Conservation (phyloP, 768 basidiomycete genomes). For the Leccinum imitatum region DNA sequence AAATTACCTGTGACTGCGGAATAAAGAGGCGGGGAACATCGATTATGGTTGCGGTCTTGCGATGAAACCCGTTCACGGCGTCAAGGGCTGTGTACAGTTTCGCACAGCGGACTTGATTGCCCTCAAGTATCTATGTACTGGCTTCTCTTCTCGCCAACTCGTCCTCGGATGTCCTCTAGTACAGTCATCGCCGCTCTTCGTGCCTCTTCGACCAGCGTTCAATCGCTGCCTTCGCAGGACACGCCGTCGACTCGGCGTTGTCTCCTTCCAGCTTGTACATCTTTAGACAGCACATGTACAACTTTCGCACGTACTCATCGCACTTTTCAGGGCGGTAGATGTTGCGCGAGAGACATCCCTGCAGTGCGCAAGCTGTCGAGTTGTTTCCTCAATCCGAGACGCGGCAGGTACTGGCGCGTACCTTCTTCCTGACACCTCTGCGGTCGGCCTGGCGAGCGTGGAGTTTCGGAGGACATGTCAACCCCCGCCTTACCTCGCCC, state of each 20-base stretch:
- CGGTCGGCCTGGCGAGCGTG: neutral
- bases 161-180: no score
- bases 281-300: conserved; percentile 61
- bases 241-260: conserved; percentile 55
- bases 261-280: conserved; percentile 49
- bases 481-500: neutral
- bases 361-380: conserved; percentile 59
- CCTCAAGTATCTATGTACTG: neutral
- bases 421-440: conserved; percentile 20
- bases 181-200: neutral
- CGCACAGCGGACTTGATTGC: conserved; percentile 12
- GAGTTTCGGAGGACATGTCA: neutral
- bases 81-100: conserved; percentile 11
- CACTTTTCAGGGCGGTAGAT: conserved; percentile 68
- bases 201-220: conserved; percentile 53
- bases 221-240: conserved; percentile 54
- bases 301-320: conserved; percentile 44
- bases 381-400: neutral
- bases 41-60: neutral
- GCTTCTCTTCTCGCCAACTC: no score
- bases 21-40: neutral
- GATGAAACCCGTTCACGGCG: neutral
- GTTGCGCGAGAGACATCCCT: conserved; percentile 60
- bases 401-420: neutral
- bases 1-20: neutral